A percentile compares a stretch with the other conserved stretches of the same genome.
phyloP scores from a whole-genome alignment of 257 asterid genomes.

The Penstemon davidsonii region DNA sequence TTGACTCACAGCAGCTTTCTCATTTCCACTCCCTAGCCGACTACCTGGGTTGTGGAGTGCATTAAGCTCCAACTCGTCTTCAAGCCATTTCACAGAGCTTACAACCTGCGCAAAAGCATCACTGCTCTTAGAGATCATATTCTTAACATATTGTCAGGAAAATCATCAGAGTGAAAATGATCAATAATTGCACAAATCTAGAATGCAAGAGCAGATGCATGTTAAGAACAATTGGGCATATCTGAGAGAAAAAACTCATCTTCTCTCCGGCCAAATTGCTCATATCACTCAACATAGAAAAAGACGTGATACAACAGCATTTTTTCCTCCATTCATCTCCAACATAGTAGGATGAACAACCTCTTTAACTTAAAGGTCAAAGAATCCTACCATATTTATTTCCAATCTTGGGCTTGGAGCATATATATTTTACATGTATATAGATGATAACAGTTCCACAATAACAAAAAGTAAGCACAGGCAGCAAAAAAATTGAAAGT shows the following conservation, averaged over 20 bases:
- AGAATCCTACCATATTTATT: neutral
- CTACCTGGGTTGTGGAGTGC: slow-evolving; percentile 99
- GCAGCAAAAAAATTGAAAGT: too few relatives aligned
- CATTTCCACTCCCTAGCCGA: slow-evolving; percentile 87
- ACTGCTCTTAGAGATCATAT: slow-evolving; percentile 20
- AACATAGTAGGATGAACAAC: slow-evolving; percentile 4
- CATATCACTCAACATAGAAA: neutral
- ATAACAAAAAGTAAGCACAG: neutral
- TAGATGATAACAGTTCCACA: neutral
- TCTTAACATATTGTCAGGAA: neutral
- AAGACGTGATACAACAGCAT: neutral
- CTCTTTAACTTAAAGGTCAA: slow-evolving; percentile 19
- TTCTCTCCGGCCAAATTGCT: slow-evolving; percentile 14
- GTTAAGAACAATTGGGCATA: slow-evolving; percentile 15
- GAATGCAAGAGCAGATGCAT: slow-evolving; percentile 16
- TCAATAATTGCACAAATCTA: slow-evolving; percentile 11
- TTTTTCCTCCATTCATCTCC: neutral
- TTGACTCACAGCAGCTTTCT: slow-evolving; percentile 92
- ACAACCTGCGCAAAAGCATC: slow-evolving; percentile 65
- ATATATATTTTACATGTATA: neutral
- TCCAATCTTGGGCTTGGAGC: neutral
- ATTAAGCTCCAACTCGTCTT: slow-evolving; percentile 99
- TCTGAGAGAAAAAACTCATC: slow-evolving; percentile 2
- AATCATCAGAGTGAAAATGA: slow-evolving; percentile 8
- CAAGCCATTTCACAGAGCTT: slow-evolving; percentile 99